These are phyloP conservation scores for Phyllosticta capitalensis DNA, from an alignment of 2,329 filamentous ascomycete genomes.

Conservation along the genomic window DNA sequence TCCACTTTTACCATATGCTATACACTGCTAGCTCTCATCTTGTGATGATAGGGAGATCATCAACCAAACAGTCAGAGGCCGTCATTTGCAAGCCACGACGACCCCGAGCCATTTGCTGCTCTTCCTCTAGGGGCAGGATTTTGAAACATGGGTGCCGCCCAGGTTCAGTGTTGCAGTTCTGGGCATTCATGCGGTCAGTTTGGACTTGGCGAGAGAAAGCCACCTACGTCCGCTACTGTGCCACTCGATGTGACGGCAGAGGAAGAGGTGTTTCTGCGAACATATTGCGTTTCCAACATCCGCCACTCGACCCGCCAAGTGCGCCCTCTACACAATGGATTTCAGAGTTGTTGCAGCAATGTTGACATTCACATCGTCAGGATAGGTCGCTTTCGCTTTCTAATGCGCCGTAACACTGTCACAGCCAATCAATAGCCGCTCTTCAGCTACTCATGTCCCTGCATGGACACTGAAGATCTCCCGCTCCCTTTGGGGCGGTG, in stretches of 20 bases:
- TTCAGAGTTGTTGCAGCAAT: background rate
- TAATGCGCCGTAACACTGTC: background rate
- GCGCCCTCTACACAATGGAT: background rate
- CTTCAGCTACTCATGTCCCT: background rate
- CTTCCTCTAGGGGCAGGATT: background rate
- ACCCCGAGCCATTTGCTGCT: background rate
- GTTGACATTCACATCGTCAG: background rate
- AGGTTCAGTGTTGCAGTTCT: background rate
- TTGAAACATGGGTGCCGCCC: background rate
- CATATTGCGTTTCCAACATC: no score
- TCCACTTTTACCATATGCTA: background rate
- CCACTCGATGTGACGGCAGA: background rate
- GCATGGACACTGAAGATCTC: background rate
- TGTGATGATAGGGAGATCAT: background rate
- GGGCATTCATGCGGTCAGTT: background rate
- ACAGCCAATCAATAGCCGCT: background rate
- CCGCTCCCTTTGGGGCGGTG: background rate
- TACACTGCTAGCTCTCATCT: background rate
- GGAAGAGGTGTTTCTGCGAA: no score
- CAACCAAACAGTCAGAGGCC: background rate
- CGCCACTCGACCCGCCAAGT: background rate
- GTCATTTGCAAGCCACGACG: background rate
- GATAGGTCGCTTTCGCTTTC: background rate
- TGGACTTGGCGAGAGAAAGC: background rate
- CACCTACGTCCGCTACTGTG: background rate